These are phyloP conservation scores for Cercophora samala DNA, from an alignment of 495 filamentous ascomycete genomes.

Conservation along the genomic window DNA sequence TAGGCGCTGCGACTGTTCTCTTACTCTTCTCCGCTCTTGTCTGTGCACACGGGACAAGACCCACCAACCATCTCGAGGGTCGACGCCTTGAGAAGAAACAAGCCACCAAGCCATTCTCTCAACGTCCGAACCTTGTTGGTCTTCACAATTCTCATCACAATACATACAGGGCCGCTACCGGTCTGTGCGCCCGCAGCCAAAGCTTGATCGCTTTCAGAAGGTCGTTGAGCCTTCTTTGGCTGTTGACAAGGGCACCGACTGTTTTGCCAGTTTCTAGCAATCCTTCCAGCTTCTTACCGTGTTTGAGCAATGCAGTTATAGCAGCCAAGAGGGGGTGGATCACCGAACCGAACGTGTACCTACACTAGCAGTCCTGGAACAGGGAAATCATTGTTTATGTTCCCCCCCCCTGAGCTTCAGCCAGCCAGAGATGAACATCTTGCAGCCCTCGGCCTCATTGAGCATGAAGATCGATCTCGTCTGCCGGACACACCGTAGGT, in stretches of 20 bases:
- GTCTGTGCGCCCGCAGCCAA: background rate
- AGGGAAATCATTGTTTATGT: background rate
- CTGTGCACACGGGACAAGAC: slow-evolving; percentile 1
- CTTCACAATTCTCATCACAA: background rate
- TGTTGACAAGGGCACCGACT: too few species aligned
- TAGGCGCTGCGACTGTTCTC: background rate
- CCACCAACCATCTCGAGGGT: background rate
- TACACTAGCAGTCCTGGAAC: background rate
- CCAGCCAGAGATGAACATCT: background rate
- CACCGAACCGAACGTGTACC: background rate
- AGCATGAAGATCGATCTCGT: background rate
- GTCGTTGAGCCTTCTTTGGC: background rate
- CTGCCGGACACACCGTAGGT: background rate
- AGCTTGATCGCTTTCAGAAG: background rate
- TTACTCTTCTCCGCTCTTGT: slow-evolving; percentile 1
- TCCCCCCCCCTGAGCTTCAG: background rate
- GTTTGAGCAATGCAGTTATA: background rate
- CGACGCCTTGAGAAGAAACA: background rate
- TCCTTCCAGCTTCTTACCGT: background rate
- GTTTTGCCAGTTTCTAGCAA: background rate
- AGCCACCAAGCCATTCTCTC: background rate
- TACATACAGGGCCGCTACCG: background rate
- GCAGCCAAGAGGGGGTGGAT: background rate
- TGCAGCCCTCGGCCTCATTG: background rate
- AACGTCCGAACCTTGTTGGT: background rate